phyloP scores from a whole-genome alignment of 257 asterid genomes.

The Fraxinus quadrangulata region DNA sequence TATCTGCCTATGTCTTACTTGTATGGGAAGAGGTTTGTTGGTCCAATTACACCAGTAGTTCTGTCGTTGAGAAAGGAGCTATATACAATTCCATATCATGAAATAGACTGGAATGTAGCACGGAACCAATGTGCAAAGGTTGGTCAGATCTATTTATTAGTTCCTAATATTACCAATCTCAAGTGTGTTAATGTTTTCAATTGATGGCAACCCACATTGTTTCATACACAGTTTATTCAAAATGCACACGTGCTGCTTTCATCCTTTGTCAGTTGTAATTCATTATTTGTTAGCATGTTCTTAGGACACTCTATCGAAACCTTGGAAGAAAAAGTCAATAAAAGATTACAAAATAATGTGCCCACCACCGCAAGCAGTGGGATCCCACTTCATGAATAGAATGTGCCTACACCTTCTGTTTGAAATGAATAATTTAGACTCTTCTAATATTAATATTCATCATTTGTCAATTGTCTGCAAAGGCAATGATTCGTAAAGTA shows the following conservation, averaged over 20 bases:
- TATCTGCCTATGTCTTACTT: constrained; percentile 96
- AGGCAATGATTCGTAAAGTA: not conserved
- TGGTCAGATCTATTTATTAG: constrained; percentile 30
- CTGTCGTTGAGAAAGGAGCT: constrained; percentile 89
- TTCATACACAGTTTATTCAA: not conserved
- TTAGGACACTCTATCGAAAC: not conserved
- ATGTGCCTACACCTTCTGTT: not conserved
- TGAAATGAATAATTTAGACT: constrained; percentile 1
- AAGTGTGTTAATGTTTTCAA: not conserved
- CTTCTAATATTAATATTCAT: not conserved
- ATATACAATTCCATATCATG: constrained; percentile 76
- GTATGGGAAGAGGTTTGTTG: constrained; percentile 91
- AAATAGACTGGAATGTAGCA: constrained; percentile 81
- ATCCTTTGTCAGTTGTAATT: not conserved
- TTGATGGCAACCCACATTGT: not conserved
- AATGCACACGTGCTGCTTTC: not conserved
- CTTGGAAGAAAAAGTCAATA: not conserved
- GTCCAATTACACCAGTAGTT: constrained; percentile 86
- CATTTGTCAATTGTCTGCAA: not conserved
- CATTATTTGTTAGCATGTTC: not conserved
- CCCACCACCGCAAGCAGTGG: not conserved
- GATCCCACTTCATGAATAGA: not conserved
- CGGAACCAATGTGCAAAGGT: constrained; percentile 97
- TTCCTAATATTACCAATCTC: constrained; percentile 4
- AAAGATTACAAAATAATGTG: not conserved